Evolutionary conservation across 768 basidiomycete species (phyloP), one percentile per base, ranked within the genome.

Genomic region (Kwoniella botswanensis): DNA sequence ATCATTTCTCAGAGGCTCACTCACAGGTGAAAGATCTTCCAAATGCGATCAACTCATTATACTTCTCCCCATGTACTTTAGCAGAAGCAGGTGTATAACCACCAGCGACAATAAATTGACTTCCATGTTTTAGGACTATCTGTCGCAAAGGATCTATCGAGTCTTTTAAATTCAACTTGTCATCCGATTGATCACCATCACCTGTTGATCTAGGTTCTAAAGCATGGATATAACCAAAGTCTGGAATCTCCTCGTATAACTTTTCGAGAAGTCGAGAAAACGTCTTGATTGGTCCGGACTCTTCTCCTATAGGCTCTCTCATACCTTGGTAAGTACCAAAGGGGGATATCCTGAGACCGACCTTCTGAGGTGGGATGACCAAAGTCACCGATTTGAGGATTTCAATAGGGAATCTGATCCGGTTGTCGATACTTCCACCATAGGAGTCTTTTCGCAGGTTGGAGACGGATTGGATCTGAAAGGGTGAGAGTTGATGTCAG

Each of bases 361-460:
- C 85, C 17, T 85, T 85, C 41, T 88, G 85, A 41, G 84, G 77
- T 0, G 90, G 90, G 46, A 91, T 80, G 0, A 86, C 86, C 0
- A 84, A 77, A 1, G 82, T 84, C 0, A 91, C 83, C 1, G 88
- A 88, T 46, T 87, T 85, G 10, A 88, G 76, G 46, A 90, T 84
- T 67, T 89, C 88, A 9, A 89, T 81, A 0, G 82, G 75, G 76
- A 92, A 91, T 41, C 87, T 85, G 2, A 86, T 84, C 11, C 91
- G 85, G 62, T 87, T 87, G 76, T 89, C 87, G 29, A 91, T 82
- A 58, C 86, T 86, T 2, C 91, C 91, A 0, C 91, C 91, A 78
- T 90, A 92, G 56, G 85, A 83, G 76, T 91, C 90, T 7, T 86
- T 88, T 18, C 90, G 85, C 4, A 85, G 75, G 79, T 91, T 91